Conservation (phyloP, 192 early-diverging fungal genomes). For the Tieghemiomyces parasiticus region DNA sequence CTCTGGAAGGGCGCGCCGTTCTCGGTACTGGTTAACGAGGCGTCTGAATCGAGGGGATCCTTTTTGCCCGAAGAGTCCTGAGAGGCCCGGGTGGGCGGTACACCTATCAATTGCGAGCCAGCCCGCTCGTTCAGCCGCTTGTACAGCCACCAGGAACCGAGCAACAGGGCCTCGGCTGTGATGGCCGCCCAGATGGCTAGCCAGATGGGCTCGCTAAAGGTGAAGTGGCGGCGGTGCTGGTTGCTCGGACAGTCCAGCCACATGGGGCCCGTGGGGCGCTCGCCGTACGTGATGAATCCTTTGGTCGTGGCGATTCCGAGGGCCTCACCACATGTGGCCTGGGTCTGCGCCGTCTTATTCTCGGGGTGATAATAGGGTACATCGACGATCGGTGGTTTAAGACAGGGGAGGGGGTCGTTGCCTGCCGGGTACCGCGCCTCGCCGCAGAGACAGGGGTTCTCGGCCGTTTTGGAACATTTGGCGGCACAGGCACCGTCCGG, state of each 20-base stretch:
- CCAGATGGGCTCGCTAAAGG: slow-evolving; percentile 19
- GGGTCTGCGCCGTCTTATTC: slow-evolving; percentile 15
- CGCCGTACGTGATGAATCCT: slow-evolving; percentile 1
- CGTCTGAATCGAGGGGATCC: no score
- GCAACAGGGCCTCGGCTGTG: slow-evolving; percentile 12
- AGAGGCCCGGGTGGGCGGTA: not conserved
- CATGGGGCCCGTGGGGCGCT: slow-evolving; percentile 10
- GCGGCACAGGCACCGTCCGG: slow-evolving; percentile 31
- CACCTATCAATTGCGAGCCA: slow-evolving; percentile 6
- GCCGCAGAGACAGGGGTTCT: slow-evolving; percentile 14
- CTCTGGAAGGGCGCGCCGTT: slow-evolving; percentile 12
- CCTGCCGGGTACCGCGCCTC: not conserved
- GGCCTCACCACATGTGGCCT: slow-evolving; percentile 9
- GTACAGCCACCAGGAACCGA: slow-evolving; percentile 16
- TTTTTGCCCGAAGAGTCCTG: not conserved
- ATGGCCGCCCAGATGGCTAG: slow-evolving; percentile 15
- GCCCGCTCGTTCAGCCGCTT: slow-evolving; percentile 15
- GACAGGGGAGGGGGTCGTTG: not conserved
- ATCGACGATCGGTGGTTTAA: not conserved
- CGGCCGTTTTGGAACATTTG: slow-evolving; percentile 14
- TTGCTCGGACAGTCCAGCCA: slow-evolving; percentile 19
- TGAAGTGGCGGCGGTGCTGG: slow-evolving; percentile 10
- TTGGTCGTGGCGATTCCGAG: slow-evolving; percentile 5
- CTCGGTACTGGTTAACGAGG: slow-evolving; percentile 1
- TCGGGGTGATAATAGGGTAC: slow-evolving; percentile 15